These are phyloP conservation scores for Cyphellophora attinorum DNA, from an alignment of 2,329 filamentous ascomycete species.

Conservation along the genomic window DNA sequence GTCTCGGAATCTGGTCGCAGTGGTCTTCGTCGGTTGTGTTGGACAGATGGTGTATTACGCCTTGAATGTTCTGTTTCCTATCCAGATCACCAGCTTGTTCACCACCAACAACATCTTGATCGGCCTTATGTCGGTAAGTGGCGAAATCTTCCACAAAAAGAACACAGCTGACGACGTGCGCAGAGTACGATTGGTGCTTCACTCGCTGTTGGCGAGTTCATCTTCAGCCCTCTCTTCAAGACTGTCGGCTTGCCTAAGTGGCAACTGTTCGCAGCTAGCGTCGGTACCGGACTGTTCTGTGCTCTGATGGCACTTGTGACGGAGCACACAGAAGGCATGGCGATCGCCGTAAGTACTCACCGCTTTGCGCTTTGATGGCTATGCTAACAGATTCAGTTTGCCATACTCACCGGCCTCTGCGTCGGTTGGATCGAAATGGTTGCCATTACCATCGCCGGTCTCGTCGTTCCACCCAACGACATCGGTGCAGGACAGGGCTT, in stretches of 20 bases:
- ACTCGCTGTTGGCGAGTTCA: constrained; percentile 6
- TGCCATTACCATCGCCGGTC: constrained; percentile 16
- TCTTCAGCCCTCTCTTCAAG: constrained; percentile 22
- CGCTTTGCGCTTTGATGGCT: too few species aligned
- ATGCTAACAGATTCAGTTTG: too few species aligned
- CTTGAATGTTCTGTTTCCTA: constrained; percentile 37
- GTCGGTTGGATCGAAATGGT: constrained; percentile 19
- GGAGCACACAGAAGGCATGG: constrained; percentile 12
- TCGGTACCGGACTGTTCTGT: constrained; percentile 15
- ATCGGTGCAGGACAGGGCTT: constrained; percentile 20
- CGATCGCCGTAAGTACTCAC: too few species aligned
- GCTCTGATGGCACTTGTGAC: constrained; percentile 16
- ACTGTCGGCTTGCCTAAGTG: constrained; percentile 13
- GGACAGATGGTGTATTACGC: constrained; percentile 38
- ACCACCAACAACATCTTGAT: constrained; percentile 27
- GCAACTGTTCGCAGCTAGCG: constrained; percentile 12
- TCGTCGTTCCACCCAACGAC: constrained; percentile 18
- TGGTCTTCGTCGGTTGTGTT: constrained; percentile 30
- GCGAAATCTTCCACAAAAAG: too few species aligned
- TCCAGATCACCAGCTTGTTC: constrained; percentile 31
- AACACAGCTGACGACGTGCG: too few species aligned
- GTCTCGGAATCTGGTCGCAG: constrained; percentile 29
- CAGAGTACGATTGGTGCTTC: constrained; percentile 14
- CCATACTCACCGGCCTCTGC: constrained; percentile 16
- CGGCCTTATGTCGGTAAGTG: constrained; percentile 34